Evolutionary conservation across 2,329 filamentous ascomycete species (phyloP).

Genomic region (Ophiostoma himal-ulmi): DNA sequence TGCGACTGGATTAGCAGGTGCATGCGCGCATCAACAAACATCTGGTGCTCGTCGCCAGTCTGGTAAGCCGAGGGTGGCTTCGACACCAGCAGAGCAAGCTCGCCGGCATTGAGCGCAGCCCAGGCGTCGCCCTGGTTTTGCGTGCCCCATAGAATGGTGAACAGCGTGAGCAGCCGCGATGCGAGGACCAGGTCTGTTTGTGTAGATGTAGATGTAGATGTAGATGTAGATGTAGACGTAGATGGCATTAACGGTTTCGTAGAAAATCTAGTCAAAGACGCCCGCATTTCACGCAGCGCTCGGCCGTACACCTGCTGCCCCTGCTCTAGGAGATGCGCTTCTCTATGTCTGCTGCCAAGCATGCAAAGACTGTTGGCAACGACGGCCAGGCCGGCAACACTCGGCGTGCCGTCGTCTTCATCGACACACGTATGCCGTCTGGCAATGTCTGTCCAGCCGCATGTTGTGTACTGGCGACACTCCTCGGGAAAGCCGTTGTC

Average conservation of each 20-base stretch:
- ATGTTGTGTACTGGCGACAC: constrained; percentile 1
- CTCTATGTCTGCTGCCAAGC: not conserved
- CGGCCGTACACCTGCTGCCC: not conserved
- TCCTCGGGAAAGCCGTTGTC: not conserved
- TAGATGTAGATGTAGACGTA: not conserved
- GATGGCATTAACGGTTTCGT: too few relatives aligned
- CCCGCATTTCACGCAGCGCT: not conserved
- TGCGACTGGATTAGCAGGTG: not conserved
- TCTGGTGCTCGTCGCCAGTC: not conserved
- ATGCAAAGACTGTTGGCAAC: constrained; percentile 1
- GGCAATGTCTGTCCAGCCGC: constrained; percentile 5
- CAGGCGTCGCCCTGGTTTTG: not conserved
- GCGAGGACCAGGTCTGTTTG: not conserved
- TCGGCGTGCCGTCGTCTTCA: not conserved
- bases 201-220: not conserved
- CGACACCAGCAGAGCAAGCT: not conserved
- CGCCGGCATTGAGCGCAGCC: not conserved
- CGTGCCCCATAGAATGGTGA: not conserved
- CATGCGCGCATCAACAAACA: not conserved
- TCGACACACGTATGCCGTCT: not conserved
- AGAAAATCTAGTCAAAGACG: not conserved
- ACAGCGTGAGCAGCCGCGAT: constrained; percentile 1
- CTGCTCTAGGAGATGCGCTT: not conserved
- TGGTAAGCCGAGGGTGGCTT: not conserved
- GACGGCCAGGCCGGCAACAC: not conserved